Base-by-base conservation (phyloP, 2,329 filamentous ascomycete species). In the Fonsecaea multimorphosa region DNA sequence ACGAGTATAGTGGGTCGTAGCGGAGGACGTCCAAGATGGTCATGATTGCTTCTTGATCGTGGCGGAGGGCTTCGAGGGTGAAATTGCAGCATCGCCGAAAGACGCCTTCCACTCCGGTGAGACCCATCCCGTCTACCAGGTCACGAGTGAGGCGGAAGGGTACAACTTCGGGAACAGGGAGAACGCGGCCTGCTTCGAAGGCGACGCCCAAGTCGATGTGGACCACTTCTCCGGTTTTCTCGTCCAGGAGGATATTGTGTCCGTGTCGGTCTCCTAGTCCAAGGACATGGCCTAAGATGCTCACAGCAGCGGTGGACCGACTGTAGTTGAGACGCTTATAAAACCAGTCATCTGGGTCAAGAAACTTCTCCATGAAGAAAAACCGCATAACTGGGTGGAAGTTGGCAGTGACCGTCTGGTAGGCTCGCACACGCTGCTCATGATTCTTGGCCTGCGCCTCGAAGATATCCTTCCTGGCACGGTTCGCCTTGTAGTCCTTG, bases 51-150 rank as follows among this genome's bases (percentile, higher is more conserved):
- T 97, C 96, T 12, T 91, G 91, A 76, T 99, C 95, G 73, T 96
- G 91, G n/a, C 95, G 89, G 38, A 99, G 82, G 1, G 96, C 93
- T 68, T 97, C 93, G 34, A 99, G 86, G 0, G 93, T 98, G 76
- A 98, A 98, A 76, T 99, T 96, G 77, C 95, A 99, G 79, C 94
- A 98, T n/a, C 96, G 88, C 7, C 95, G 87, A 81, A 98, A 99
- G 0, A 98, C 93, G 2, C 95, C 95, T 77, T 99, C 96, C 0
- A 93, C 96, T 73, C 91, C 92, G 2, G 92, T 96, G 71, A 96
- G 90, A 31, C 95, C 95, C 91, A 99, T 97, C 29, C 92, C 96
- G 75, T 99, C 96, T 4, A 98, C 91, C 61, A 99, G 89, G 73
- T 99, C 95, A 61, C 95, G 86, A 9, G 95, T 98, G 60, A 99